Percentiles rank a stretch among this genome's conserved stretches.
Evolutionary conservation across 495 filamentous ascomycete species (phyloP).

Genomic region (Neurospora hispaniola): DNA sequence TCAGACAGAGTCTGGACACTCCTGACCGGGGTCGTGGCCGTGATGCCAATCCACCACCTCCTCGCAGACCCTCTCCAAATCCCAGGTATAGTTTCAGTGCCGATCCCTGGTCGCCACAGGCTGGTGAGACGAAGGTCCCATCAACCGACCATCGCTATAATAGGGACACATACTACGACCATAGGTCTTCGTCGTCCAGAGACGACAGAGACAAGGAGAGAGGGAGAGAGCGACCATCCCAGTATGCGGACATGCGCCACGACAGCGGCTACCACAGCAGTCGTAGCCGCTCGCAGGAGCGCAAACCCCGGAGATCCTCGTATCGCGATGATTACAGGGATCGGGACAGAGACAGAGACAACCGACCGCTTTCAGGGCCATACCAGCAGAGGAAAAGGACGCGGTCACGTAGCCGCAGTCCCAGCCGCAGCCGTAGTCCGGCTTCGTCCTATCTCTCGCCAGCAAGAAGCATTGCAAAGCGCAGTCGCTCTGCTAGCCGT

Average conservation of each 20-base stretch:
- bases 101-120: constrained; percentile 20
- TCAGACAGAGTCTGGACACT: background rate
- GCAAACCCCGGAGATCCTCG: background rate
- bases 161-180: constrained; percentile 2
- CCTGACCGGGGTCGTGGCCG: background rate
- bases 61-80: constrained; percentile 5
- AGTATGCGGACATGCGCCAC: constrained; percentile 11
- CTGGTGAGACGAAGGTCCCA: constrained; percentile 10
- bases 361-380: constrained; percentile 2
- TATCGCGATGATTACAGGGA: constrained; percentile 9
- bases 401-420: background rate
- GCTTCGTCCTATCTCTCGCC: background rate
- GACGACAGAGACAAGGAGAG: constrained; percentile 9
- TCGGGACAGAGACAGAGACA: constrained; percentile 8
- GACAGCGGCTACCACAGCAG: constrained; percentile 27
- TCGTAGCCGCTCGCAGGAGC: constrained; percentile 10
- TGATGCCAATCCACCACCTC: background rate
- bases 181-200: constrained; percentile 1
- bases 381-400: constrained; percentile 3
- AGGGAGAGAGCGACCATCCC: background rate
- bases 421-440: background rate
- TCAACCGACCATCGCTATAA: constrained; percentile 3
- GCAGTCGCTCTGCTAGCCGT: background rate
- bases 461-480: background rate
- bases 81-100: constrained; percentile 2